Conservation (phyloP, 306 rosid genomes). For the Rosa multiflora region DNA sequence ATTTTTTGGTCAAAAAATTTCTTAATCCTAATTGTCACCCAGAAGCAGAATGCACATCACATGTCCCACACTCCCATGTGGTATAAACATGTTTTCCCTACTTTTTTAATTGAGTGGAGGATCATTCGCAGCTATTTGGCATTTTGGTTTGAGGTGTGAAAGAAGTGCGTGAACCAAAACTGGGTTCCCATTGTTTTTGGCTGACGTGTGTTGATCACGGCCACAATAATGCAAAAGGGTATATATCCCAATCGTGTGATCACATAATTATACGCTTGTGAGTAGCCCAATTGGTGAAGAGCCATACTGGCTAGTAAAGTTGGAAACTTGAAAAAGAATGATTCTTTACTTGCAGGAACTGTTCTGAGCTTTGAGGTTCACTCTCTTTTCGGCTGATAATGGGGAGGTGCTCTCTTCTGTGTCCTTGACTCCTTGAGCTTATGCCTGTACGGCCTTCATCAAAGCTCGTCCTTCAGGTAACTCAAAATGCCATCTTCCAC, state of each 20-base stretch:
- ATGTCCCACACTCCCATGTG: too few relatives aligned
- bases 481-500: slow-evolving; percentile 11
- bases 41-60: background rate
- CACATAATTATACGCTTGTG: background rate
- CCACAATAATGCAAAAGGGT: background rate
- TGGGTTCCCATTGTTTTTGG: background rate
- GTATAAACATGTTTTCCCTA: background rate
- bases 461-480: slow-evolving; percentile 17
- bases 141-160: background rate
- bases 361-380: slow-evolving; percentile 19
- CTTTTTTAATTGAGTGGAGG: background rate
- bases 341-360: slow-evolving; percentile 49
- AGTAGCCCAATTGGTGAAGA: slow-evolving; percentile 4
- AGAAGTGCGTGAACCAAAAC: background rate
- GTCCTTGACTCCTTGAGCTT: background rate
- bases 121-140: background rate
- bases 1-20: background rate
- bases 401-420: slow-evolving; percentile 1
- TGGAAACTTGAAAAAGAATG: slow-evolving; percentile 24
- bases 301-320: slow-evolving; percentile 1
- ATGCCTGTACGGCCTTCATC: background rate
- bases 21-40: background rate
- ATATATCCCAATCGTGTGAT: background rate
- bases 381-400: slow-evolving; percentile 9
- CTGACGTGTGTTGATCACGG: slow-evolving; percentile 7